These are phyloP conservation scores for Diplotaxis tenuifolia DNA, from an alignment of 345 rosid species.

Conservation along the genomic window DNA sequence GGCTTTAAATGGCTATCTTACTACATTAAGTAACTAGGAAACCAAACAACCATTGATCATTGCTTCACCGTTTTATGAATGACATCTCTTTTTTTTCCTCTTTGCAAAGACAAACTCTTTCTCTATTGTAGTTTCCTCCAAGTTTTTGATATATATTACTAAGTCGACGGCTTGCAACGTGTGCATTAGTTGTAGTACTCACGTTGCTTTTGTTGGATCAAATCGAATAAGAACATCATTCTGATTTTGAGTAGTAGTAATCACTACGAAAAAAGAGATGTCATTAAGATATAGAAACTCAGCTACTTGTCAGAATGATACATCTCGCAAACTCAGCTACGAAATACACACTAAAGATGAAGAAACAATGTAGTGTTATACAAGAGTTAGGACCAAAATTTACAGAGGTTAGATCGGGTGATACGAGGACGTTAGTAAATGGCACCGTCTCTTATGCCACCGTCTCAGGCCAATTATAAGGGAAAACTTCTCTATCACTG, in stretches of 20 bases:
- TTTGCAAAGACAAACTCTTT: constrained; percentile 1
- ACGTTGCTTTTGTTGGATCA: not conserved
- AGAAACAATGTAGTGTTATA: not conserved
- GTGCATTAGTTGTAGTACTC: no score
- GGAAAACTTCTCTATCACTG: not conserved
- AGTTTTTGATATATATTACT: no score
- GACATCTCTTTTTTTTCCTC: not conserved
- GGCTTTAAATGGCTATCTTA: constrained; percentile 79
- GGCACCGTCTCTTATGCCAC: not conserved
- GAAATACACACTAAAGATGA: no score
- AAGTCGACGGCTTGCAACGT: no score
- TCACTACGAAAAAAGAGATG: not conserved
- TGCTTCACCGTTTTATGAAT: constrained; percentile 9
- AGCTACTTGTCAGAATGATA: no score
- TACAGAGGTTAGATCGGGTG: not conserved
- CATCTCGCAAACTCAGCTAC: constrained; percentile 41
- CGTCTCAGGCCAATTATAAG: not conserved
- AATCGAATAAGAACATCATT: not conserved
- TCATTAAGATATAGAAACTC: not conserved
- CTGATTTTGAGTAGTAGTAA: not conserved
- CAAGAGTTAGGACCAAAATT: not conserved
- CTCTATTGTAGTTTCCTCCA: constrained; percentile 10
- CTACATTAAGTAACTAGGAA: constrained; percentile 49
- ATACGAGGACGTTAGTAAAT: no score
- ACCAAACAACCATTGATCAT: not conserved